phyloP scores from a whole-genome alignment of 1,284 basidiomycete genomes.

The Apiotrichum montevideense region DNA sequence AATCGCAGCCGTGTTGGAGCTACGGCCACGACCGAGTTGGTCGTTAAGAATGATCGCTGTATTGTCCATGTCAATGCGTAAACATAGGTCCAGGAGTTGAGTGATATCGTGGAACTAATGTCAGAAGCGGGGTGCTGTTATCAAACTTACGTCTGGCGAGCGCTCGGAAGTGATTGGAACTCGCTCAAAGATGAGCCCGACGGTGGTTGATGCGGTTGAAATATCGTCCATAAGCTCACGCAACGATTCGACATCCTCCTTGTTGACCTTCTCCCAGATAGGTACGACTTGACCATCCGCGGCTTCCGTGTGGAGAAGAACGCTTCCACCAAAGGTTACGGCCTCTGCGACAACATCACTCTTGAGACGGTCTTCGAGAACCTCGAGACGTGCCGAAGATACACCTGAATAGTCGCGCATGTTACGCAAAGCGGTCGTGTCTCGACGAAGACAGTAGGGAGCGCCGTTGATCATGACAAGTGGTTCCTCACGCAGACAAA shows the following conservation, averaged over 20 bases:
- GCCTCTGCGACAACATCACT: conserved; percentile 84
- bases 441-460: conserved; percentile 54
- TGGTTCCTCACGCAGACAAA: conserved; percentile 88
- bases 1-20: conserved; percentile 81
- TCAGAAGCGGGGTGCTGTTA: not conserved
- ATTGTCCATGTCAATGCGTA: conserved; percentile 62
- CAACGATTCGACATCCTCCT: conserved; percentile 72
- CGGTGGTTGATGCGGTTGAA: conserved; percentile 46
- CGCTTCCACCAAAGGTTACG: conserved; percentile 73
- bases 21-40: conserved; percentile 91
- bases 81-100: conserved; percentile 70
- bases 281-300: conserved; percentile 84
- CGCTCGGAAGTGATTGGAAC: conserved; percentile 79
- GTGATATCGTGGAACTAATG: conserved; percentile 54
- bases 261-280: conserved; percentile 85
- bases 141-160: conserved; percentile 43
- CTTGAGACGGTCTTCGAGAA: conserved; percentile 83
- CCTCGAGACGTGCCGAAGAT: conserved; percentile 75
- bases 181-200: conserved; percentile 70
- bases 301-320: conserved; percentile 81
- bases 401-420: conserved; percentile 91
- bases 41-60: conserved; percentile 92
- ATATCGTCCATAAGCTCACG: conserved; percentile 78
- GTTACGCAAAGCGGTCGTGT: conserved; percentile 72
- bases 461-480: conserved; percentile 71